phyloP scores from a whole-genome alignment of 371 early-diverging fungal species.

The Mucor circinelloides region DNA sequence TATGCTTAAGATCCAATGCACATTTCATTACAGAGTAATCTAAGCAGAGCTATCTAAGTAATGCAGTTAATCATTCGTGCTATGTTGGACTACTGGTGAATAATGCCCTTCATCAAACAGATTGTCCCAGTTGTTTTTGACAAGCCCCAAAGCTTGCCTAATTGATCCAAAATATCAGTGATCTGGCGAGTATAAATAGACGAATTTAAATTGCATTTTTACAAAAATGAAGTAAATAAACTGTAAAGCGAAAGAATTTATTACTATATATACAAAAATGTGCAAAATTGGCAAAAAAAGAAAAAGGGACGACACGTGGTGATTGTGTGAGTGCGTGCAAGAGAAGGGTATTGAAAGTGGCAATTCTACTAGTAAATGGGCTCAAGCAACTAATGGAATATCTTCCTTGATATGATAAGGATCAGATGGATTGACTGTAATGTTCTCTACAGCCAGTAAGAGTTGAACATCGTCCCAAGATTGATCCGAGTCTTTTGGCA shows the following conservation, averaged over 20 bases:
- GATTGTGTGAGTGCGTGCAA: background rate
- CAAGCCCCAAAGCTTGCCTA: no score
- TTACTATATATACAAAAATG: conserved; percentile 4
- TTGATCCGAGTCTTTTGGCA: conserved; percentile 15
- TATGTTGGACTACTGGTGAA: no score
- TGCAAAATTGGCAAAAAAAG: background rate
- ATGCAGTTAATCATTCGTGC: no score
- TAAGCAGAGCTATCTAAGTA: no score
- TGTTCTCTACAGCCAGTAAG: conserved; percentile 33
- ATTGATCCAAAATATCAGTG: no score
- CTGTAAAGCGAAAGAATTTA: background rate
- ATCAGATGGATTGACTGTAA: conserved; percentile 27
- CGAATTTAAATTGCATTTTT: no score
- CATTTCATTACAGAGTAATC: no score
- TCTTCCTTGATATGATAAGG: conserved; percentile 36
- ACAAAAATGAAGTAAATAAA: no score
- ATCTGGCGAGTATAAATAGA: no score
- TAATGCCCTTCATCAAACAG: no score
- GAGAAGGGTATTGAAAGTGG: background rate
- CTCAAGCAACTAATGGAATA: conserved; percentile 9
- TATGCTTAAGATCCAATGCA: no score
- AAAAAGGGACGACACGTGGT: background rate
- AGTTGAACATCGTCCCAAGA: conserved; percentile 24
- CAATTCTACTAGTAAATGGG: background rate
- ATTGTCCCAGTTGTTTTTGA: no score